phyloP scores from a whole-genome alignment of 345 rosid genomes.

The Mercurialis annua region DNA sequence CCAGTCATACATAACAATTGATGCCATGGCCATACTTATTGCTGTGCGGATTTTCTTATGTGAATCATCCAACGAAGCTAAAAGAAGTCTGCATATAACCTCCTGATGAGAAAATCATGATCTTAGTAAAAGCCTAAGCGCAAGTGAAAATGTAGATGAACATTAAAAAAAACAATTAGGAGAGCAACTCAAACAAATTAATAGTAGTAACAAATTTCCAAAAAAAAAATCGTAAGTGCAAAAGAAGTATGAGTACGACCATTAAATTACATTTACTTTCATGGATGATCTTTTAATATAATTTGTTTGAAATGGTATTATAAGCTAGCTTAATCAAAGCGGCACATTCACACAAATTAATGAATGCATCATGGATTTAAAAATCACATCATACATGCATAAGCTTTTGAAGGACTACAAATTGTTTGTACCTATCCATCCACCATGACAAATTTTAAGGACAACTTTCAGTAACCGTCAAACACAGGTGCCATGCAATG shows the following conservation, averaged over 20 bases:
- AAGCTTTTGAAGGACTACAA: background rate
- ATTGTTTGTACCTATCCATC: background rate
- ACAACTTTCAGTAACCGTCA: background rate
- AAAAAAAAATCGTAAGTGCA: too few relatives aligned
- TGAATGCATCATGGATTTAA: background rate
- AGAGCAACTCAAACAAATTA: background rate
- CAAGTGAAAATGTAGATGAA: background rate
- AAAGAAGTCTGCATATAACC: conserved; percentile 62
- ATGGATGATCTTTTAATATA: too few relatives aligned
- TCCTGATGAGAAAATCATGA: conserved; percentile 46
- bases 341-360: background rate
- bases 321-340: background rate
- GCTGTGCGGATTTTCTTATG: conserved; percentile 82
- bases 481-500: background rate
- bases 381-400: background rate
- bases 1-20: conserved; percentile 83
- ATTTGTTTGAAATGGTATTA: too few relatives aligned
- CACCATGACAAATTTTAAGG: background rate
- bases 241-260: too few relatives aligned
- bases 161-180: background rate
- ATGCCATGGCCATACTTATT: conserved; percentile 76
- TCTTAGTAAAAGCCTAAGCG: background rate
- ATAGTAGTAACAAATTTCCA: too few relatives aligned
- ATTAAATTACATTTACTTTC: too few relatives aligned
- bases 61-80: conserved; percentile 70